Evolutionary conservation across 2,329 filamentous ascomycete genomes (phyloP).

Genomic region (Leptographium procerum): DNA sequence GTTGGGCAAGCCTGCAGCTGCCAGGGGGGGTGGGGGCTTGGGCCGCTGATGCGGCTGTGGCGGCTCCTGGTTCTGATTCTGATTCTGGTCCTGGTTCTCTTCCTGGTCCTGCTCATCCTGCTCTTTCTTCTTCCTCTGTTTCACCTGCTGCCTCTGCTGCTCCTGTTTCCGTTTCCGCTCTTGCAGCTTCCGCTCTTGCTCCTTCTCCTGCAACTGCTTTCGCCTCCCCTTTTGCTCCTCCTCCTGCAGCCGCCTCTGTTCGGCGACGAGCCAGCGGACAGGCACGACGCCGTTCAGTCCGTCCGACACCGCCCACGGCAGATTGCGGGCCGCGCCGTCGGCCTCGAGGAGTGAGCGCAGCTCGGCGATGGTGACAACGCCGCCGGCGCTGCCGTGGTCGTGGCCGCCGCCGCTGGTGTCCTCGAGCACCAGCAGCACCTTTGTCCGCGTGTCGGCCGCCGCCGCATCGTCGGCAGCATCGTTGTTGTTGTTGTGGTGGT

Average conservation of each 20-base stretch:
- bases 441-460: constrained; percentile 12
- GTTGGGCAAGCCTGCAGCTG: no score
- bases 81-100: background rate
- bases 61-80: no score
- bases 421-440: constrained; percentile 26
- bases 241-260: constrained; percentile 6
- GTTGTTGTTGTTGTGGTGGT: constrained; percentile 3
- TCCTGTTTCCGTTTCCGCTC: background rate
- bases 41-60: no score
- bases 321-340: constrained; percentile 30
- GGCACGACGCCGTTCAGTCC: constrained; percentile 14
- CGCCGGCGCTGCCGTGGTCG: constrained; percentile 8
- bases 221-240: background rate
- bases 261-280: constrained; percentile 12
- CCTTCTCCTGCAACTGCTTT: background rate
- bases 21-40: no score
- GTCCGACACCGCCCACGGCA: constrained; percentile 23
- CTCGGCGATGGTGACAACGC: constrained; percentile 18
- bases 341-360: constrained; percentile 27
- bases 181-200: background rate
- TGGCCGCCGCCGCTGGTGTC: constrained; percentile 19
- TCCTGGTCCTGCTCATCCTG: background rate
- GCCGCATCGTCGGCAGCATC: constrained; percentile 10
- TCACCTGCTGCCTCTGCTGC: background rate
- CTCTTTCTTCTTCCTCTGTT: background rate